These are phyloP conservation scores for Vanderwaltozyma yarrowii DNA, from an alignment of 805 yeast species.

Conservation along the genomic window DNA sequence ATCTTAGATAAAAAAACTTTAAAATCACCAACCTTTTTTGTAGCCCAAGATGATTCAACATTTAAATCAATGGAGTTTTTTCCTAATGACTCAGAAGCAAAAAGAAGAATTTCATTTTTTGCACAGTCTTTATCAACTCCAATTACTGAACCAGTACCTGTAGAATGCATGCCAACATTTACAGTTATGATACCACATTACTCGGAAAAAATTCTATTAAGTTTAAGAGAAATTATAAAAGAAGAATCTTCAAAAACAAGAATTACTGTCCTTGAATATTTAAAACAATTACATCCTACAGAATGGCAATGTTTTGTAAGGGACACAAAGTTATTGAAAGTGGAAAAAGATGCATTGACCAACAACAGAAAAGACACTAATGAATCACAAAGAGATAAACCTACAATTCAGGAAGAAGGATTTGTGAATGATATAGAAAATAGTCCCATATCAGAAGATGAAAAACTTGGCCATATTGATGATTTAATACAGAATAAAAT, in stretches of 20 bases:
- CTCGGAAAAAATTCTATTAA: constrained; percentile 67
- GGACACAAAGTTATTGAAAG: constrained; percentile 59
- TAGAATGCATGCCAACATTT: constrained; percentile 66
- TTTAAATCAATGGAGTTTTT: constrained; percentile 44
- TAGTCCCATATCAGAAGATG: too few relatives aligned
- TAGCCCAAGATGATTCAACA: constrained; percentile 72
- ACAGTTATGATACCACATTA: constrained; percentile 83
- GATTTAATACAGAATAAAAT: constrained; percentile 33
- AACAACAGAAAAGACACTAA: neutral
- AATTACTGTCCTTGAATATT: constrained; percentile 69
- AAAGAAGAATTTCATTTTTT: constrained; percentile 74
- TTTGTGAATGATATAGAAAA: neutral
- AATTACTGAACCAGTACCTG: constrained; percentile 60
- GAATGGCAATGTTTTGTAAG: constrained; percentile 80
- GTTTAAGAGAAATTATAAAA: constrained; percentile 68
- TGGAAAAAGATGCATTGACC: constrained; percentile 24
- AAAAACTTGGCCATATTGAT: constrained; percentile 1
- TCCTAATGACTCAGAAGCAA: constrained; percentile 63
- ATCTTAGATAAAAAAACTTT: constrained; percentile 33
- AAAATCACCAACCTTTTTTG: constrained; percentile 68
- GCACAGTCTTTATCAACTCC: constrained; percentile 87
- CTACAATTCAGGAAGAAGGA: neutral
- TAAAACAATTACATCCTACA: constrained; percentile 56
- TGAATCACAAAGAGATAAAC: neutral
- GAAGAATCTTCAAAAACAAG: constrained; percentile 49